Evolutionary conservation across 2,329 filamentous ascomycete genomes (phyloP), one percentile per base, ranked within the genome.

Genomic region (Aspergillus sojae): DNA sequence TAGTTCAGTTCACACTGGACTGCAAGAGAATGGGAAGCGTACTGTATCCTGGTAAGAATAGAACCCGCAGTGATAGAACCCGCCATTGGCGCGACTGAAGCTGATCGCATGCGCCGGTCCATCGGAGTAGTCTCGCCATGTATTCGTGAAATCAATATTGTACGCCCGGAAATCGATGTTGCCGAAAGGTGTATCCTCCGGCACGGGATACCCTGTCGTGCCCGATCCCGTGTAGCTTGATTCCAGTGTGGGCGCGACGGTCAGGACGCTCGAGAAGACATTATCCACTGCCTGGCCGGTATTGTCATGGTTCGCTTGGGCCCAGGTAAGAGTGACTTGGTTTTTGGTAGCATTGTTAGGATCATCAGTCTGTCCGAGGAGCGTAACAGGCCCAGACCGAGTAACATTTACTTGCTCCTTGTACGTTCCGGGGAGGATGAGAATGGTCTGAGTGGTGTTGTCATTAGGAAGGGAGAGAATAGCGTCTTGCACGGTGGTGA

Each of bases 11-110:
- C 21, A 16, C 10, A 30, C 14, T 26, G 1, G n/a, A 14, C 12
- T 55, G 16, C 39, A 34, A 46, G 34, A 5, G 41, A 10, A 19
- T 4, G n/a, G 46, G 14, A 10, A 43, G 61, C 66, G 21, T 70
- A 77, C 86, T 9, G 89, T 91, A 65, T 91, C 89, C 75, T 91
- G 89, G 70, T 88, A 91, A 62, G 85, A 88, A 70, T 88, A 88
- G 68, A 91, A 86, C 0, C 88, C 86, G 54, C 85, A 88, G 54
- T 85, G 85, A 72, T 91, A 91, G 71, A 91, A 91, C 0, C 87
- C 87, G 0, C 86, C 83, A 71, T 91, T 91, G 0, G 89, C 87
- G 52, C 86, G 84, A 65, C 84, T 86, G 5, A 89, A 80, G 21
- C 84, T 86, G 7, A 90, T 70, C 0, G 88, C 88, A 46, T 89